Conservation (phyloP, 257 asterid genomes). For the Solanum clarkiae region DNA sequence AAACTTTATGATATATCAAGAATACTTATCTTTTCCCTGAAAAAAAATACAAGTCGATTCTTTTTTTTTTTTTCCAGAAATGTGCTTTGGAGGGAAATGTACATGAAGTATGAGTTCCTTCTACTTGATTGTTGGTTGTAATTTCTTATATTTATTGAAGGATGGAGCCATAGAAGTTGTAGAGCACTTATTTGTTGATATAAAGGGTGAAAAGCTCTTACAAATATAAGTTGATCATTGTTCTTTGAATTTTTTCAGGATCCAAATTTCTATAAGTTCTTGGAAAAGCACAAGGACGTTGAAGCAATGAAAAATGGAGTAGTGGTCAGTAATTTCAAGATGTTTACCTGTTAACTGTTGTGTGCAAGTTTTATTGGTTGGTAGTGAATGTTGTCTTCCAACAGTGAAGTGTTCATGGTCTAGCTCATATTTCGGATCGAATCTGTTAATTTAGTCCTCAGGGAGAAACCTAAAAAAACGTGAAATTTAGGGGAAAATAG, state of each 20-base stretch:
- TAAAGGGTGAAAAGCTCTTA: background rate
- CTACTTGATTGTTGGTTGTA: background rate
- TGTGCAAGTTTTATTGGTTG: background rate
- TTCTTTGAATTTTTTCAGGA: constrained; percentile 39
- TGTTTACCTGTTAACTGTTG: background rate
- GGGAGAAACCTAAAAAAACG: background rate
- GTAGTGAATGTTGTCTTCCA: background rate
- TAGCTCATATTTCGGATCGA: background rate
- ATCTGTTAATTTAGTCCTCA: background rate
- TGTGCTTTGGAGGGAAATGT: background rate
- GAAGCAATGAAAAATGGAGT: constrained; percentile 33
- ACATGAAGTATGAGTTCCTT: background rate
- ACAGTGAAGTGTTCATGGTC: background rate
- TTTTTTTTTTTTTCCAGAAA: background rate
- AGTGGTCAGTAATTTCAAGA: constrained; percentile 33
- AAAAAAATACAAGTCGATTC: background rate
- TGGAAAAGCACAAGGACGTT: constrained; percentile 39
- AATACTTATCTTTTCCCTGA: background rate
- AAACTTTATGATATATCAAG: background rate
- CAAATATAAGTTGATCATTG: background rate
- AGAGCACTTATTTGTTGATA: background rate
- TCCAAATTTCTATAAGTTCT: constrained; percentile 56
- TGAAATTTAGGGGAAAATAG: background rate
- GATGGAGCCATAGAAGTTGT: background rate
- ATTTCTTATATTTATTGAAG: background rate